These are phyloP conservation scores for Antitrichia curtipendula DNA, from an alignment of 225 moss, liverwort and hornwort genomes.

Conservation along the genomic window DNA sequence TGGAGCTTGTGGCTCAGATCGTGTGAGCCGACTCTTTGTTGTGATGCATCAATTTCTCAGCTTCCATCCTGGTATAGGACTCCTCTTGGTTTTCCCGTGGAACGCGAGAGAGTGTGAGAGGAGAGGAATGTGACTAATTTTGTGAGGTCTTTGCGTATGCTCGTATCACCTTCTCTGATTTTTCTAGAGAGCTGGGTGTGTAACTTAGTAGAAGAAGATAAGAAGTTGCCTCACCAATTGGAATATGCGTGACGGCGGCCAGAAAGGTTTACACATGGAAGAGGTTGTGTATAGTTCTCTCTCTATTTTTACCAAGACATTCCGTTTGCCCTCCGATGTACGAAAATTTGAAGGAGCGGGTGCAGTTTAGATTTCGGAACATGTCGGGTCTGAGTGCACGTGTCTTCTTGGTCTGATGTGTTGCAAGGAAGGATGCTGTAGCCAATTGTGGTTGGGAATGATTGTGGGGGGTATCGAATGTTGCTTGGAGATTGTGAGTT, in stretches of 20 bases:
- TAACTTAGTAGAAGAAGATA: slow-evolving; percentile 42
- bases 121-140: slow-evolving; percentile 24
- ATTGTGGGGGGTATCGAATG: background rate
- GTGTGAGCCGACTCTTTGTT: background rate
- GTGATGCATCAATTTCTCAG: background rate
- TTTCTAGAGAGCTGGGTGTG: slow-evolving; percentile 39
- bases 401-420: background rate
- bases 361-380: slow-evolving; percentile 12
- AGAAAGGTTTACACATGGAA: slow-evolving; percentile 29
- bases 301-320: slow-evolving; percentile 25
- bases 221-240: slow-evolving; percentile 16
- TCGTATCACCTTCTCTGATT: slow-evolving; percentile 36
- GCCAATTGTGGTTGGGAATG: background rate
- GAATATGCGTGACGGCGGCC: slow-evolving; percentile 20
- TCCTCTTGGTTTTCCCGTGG: background rate
- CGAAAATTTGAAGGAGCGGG: slow-evolving; percentile 25
- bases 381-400: background rate
- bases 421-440: background rate
- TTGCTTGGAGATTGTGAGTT: background rate
- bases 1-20: background rate
- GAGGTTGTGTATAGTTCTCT: slow-evolving; percentile 57
- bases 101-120: slow-evolving; percentile 4
- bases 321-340: slow-evolving; percentile 32
- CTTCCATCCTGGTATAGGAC: slow-evolving; percentile 8
- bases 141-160: slow-evolving; percentile 26